Base-by-base conservation (phyloP, 2,329 filamentous ascomycete species). In the Xylariaceae sp. region DNA sequence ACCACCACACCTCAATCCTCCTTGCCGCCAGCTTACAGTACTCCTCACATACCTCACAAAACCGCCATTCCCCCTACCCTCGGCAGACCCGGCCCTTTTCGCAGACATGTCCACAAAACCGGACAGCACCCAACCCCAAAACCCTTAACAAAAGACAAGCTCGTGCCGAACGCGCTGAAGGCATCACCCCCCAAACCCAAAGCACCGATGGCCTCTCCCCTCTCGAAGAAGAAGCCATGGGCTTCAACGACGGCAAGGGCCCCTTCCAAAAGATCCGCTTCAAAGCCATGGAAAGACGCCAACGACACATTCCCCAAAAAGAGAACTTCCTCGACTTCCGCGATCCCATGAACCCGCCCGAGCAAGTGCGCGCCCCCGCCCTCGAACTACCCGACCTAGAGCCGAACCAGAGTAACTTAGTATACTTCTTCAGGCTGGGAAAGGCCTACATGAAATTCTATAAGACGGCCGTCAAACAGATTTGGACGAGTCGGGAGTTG, bases 401-500 rank as follows among this genome's bases (percentile, higher is more conserved):
- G 16, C 60, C 73, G 17, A 59, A 66, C 6, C 64, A 76, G 22
- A 68, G 69, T 22, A 60, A 69, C 17, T 62, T 78, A 44, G 65
- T 66, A 16, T 79, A 86, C 68, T 71, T 80, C 50, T 78, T 79
- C 59, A 63, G 68, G 35, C 69, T 83, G 22, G 92, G 88, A 51
- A 85, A 86, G 63, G 81, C 86, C 41, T 95, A 95, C 67, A 65
- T 86, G 8, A 67, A 67, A 27, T 97, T 97, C 77, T 97, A 96
- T 80, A 95, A 93, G 68, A 76, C 80, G 1, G 92, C 91, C 16
- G 68, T 95, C 23, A 82, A 83, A 61, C 82, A 85, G 57, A 82
- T 95, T 41, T 82, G 81, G 63, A 68, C 72, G 48, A 95, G 95
- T 55, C 74, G 78, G 38, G 62, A 70, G 19, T 73, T 76, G 10